Evolutionary conservation across 164 flowering plant genomes (phyloP), one percentile per base, ranked within the genome.

Genomic region (Chimonanthus salicifolius): DNA sequence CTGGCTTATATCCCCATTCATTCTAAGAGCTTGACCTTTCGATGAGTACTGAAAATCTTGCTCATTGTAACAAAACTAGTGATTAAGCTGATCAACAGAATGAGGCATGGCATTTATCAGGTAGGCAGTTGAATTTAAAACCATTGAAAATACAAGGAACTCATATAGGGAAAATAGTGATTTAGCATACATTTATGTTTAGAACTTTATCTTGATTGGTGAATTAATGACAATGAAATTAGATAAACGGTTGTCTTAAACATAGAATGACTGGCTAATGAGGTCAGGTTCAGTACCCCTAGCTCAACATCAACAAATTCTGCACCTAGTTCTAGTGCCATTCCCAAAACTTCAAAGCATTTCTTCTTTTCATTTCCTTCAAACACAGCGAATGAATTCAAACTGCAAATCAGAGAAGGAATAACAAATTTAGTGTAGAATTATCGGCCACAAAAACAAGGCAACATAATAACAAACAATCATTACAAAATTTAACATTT

Each of bases 311-410:
- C 70, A 49, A 68, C 54, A 49, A 45, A 68, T 48, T 68, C 70
- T 47, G 70, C 70, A 68, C 70, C 70, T 68, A 68, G 18, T n/a
- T 68, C 54, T 7, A 68, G 51, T 68, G 70, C 70, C 5, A 16
- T 20, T 48, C 18, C 70, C 21, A 68, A 48, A 47, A 48, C 70
- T 68, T 68, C 70, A 20, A 68, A 68, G 58, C 70, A 47, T 18
- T 49, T 68, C 54, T 47, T 48, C 70, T 68, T 47, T 68, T 68
- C 70, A 47, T 15, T 68, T 68, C 51, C 9, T 11, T 20, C 70
- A 44, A 10, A 66, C 7, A 44, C 6, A 6, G 13, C 68, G 13
- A 44, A 66, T 33, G 47, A 43, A 66, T 21, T 63, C 44, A 18
- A 18, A 18, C 21, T 18, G 43, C 44, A 63, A 21, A 63, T 63